Evolutionary conservation across 164 flowering plant genomes (phyloP), one percentile per base, ranked within the genome.

Genomic region (Tinospora cordifolia): DNA sequence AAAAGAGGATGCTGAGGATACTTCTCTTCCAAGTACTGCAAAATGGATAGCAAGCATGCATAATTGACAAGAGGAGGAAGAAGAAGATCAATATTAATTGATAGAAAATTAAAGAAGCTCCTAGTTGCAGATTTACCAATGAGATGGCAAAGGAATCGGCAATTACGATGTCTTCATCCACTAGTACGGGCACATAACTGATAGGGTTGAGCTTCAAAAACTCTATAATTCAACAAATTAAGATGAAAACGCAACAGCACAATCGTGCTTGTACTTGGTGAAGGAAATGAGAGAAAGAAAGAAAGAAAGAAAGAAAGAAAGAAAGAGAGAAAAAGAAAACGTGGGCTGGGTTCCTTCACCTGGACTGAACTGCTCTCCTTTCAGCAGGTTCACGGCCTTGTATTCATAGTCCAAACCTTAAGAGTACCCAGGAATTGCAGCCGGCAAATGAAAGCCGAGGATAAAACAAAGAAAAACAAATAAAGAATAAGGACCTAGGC

Each of bases 91-190:
- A 68, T 34, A 0, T 21, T 49, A 3, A 21, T 2, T 24, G 26
- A 60, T 30, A 40, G 11, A 26, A 19, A 6, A 3, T 51, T 0
- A 63, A 40, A 41, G 54, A 58, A n/a, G n/a, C n/a, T n/a, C n/a
- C n/a, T n/a, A n/a, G n/a, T n/a, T n/a, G n/a, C n/a, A n/a, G n/a
- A n/a, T n/a, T n/a, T n/a, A n/a, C n/a, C n/a, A n/a, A 76, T 71
- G 88, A 36, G 65, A 90, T 93, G 59, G 98, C 98, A 62, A 88
- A 82, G 60, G 98, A 93, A 75, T 93, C 98, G 4, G 88, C 73
- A 66, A 93, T 9, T 10, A 87, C 87, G 14, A 77, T 15, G 62
- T 87, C 94, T 6, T 79, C 97, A 82, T 93, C 98, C 57, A n/a
- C n/a, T n/a, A n/a, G n/a, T n/a, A n/a, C n/a, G n/a, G n/a, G n/a